A percentile compares a stretch with the other conserved stretches of the same genome.
Evolutionary conservation across 2,329 filamentous ascomycete genomes (phyloP).

Genomic region (Nothopassalora personata): DNA sequence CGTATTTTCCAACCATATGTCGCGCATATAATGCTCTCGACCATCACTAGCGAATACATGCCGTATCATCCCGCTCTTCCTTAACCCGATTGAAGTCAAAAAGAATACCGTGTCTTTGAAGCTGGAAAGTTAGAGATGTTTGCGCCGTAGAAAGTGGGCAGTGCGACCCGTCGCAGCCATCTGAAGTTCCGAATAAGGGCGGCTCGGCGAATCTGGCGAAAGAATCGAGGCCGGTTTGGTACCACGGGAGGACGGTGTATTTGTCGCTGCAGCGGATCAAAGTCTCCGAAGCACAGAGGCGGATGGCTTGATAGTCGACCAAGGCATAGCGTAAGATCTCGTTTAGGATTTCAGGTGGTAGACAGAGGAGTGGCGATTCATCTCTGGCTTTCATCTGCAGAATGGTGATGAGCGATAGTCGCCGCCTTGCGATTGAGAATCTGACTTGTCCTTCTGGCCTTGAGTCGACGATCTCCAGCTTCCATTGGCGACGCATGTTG

Average conservation of each 20-base stretch:
- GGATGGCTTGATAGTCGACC: not conserved
- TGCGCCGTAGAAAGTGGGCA: not conserved
- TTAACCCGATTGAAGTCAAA: not conserved
- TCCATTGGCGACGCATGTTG: not conserved
- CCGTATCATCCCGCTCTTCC: not conserved
- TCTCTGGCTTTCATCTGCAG: not conserved
- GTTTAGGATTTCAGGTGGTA: not conserved
- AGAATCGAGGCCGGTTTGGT: not conserved
- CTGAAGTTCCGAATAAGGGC: not conserved
- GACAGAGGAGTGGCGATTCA: not conserved
- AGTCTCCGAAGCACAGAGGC: not conserved
- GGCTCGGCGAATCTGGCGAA: not conserved
- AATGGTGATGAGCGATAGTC: not conserved
- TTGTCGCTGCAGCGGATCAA: not conserved
- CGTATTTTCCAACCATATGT: not conserved
- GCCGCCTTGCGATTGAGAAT: not conserved
- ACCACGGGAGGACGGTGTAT: not conserved
- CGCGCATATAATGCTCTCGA: not conserved
- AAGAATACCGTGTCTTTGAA: not conserved
- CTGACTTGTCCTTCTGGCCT: not conserved
- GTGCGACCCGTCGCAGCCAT: not conserved
- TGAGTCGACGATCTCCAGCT: not conserved
- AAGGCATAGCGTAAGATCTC: not conserved
- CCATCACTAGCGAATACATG: not conserved
- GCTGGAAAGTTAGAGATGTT: not conserved